These are phyloP conservation scores for Sarcodon aspratus DNA, from an alignment of 768 basidiomycete species.

Conservation along the genomic window DNA sequence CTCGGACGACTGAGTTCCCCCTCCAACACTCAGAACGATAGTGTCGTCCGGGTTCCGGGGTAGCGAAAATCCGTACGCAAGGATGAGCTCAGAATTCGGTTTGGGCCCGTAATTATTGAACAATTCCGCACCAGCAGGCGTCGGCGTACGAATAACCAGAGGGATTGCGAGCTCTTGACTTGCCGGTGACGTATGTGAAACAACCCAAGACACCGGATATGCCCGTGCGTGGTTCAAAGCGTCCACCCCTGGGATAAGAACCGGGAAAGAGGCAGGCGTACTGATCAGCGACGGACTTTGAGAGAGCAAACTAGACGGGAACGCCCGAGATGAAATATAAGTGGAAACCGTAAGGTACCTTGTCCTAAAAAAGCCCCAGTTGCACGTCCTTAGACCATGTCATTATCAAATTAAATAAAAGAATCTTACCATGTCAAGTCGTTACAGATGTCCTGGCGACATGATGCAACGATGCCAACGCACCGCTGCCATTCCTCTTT, in stretches of 20 bases:
- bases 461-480: constrained; percentile 4
- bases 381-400: constrained; percentile 1
- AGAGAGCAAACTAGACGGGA: constrained; percentile 75
- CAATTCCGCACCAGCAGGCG: constrained; percentile 40
- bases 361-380: constrained; percentile 45
- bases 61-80: constrained; percentile 87
- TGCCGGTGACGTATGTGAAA: constrained; percentile 18
- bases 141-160: constrained; percentile 41
- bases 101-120: constrained; percentile 93
- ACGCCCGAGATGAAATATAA: constrained; percentile 80
- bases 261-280: constrained; percentile 47
- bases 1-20: constrained; percentile 12
- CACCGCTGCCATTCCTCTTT: constrained; percentile 51
- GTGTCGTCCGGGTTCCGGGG: constrained; percentile 78
- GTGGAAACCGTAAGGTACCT: constrained; percentile 62
- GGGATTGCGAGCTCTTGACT: constrained; percentile 34
- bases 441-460: no score
- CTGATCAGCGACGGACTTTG: constrained; percentile 38
- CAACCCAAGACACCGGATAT: constrained; percentile 75
- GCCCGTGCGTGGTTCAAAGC: constrained; percentile 76
- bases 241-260: constrained; percentile 84
- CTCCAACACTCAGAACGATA: constrained; percentile 68
- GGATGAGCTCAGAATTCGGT: constrained; percentile 79
- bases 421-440: not conserved
- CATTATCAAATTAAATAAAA: no score